These are phyloP conservation scores for Picochlorum sp. DNA, from an alignment of 139 green algal genomes.

Conservation along the genomic window DNA sequence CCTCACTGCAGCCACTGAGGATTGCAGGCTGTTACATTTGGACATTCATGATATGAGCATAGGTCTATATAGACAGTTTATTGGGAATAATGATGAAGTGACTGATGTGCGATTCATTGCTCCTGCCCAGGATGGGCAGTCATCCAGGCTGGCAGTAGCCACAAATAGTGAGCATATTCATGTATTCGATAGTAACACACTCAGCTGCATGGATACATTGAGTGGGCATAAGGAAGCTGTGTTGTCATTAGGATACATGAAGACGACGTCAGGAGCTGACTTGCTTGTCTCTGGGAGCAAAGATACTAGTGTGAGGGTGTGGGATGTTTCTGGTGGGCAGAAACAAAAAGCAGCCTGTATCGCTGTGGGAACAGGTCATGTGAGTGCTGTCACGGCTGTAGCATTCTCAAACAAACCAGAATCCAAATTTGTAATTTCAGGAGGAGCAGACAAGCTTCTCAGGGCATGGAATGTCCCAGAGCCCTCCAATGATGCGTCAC, in stretches of 20 bases:
- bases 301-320: slow-evolving; percentile 80
- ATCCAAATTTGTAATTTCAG: slow-evolving; percentile 55
- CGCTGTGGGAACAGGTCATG: slow-evolving; percentile 63
- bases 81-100: slow-evolving; percentile 90
- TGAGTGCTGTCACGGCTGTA: slow-evolving; percentile 71
- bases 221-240: slow-evolving; percentile 56
- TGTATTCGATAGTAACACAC: slow-evolving; percentile 53
- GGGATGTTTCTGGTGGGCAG: slow-evolving; percentile 43
- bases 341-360: slow-evolving; percentile 37
- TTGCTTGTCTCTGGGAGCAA: slow-evolving; percentile 71
- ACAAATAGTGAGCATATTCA: slow-evolving; percentile 71
- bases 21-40: slow-evolving; percentile 62
- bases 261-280: not conserved
- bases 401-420: slow-evolving; percentile 44
- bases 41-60: not conserved
- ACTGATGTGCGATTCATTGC: slow-evolving; percentile 76
- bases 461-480: slow-evolving; percentile 72
- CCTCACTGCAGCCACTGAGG: slow-evolving; percentile 61
- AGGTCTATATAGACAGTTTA: slow-evolving; percentile 57
- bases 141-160: slow-evolving; percentile 48
- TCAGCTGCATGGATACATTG: slow-evolving; percentile 47
- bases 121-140: not conserved
- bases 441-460: slow-evolving; percentile 77
- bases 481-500: slow-evolving; percentile 2
- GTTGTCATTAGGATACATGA: slow-evolving; percentile 44